Evolutionary conservation across 2,329 filamentous ascomycete species (phyloP).

Genomic region (Cladophialophora chaetospira): DNA sequence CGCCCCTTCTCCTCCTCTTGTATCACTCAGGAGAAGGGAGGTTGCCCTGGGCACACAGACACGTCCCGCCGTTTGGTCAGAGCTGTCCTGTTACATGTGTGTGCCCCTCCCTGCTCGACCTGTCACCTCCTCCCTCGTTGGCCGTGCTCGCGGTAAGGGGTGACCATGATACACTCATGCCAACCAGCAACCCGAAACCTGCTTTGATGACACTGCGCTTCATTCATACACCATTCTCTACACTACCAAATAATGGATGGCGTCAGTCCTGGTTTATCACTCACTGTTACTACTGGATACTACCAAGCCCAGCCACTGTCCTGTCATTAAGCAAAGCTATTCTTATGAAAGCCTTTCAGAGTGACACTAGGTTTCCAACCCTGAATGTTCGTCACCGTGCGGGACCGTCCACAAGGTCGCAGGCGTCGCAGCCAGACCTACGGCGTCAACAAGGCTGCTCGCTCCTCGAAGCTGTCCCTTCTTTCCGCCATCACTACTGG

Average conservation of each 20-base stretch:
- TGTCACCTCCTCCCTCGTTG: constrained; percentile 23
- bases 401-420: constrained; percentile 27
- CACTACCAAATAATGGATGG: constrained; percentile 20
- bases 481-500: constrained; percentile 30
- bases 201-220: constrained; percentile 10
- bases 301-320: constrained; percentile 2
- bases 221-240: constrained; percentile 8
- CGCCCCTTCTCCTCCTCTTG: constrained; percentile 8
- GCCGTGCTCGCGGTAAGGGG: constrained; percentile 20
- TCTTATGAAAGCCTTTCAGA: constrained; percentile 5
- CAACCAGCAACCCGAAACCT: constrained; percentile 1
- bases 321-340: neutral
- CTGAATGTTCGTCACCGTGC: constrained; percentile 28
- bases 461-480: constrained; percentile 33
- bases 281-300: constrained; percentile 18
- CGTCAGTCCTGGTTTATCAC: neutral
- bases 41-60: constrained; percentile 8
- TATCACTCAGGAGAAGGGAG: constrained; percentile 22
- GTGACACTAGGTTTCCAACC: constrained; percentile 4
- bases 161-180: constrained; percentile 14
- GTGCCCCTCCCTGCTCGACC: constrained; percentile 23
- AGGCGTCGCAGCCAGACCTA: constrained; percentile 29
- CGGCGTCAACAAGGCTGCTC: constrained; percentile 29
- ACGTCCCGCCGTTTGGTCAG: constrained; percentile 9
- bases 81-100: constrained; percentile 20